Evolutionary conservation across 2,329 filamentous ascomycete species (phyloP), one percentile per base, ranked within the genome.

Genomic region (Fusarium sp.): DNA sequence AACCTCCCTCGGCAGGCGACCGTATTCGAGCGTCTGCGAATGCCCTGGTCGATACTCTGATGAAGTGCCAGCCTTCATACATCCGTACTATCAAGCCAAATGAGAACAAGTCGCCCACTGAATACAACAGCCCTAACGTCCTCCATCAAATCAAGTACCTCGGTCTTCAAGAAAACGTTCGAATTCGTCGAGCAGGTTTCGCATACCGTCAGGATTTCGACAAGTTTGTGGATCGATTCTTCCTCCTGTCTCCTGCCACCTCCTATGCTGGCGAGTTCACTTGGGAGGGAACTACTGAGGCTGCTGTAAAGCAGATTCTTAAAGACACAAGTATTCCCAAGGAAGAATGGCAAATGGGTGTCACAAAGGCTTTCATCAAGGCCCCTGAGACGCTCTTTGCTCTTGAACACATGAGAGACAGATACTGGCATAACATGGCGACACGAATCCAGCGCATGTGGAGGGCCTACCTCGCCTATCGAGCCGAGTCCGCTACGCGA

Each of bases 371-470:
- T 6, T 99, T 99, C 76, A 97, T 99, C 84, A 98, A 99, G 81
- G 94, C 96, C 0, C 96, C 96, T 1, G 96, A 99, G 80, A 99
- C 96, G 0, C 84, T 99, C 3, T 99, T 99, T 76, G 96, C 96
- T 4, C 84, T 99, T 13, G 96, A 99, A 80, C 94, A 97, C 60
- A 98, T 99, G 95, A 89, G 96, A 77, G 96, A 99, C 78, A 88
- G 93, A 58, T 99, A 98, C 81, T 98, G 95, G 95, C 95, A 98
- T 81, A 99, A 98, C 82, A 98, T 99, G 96, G 96, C 96, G 5
- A 97, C 95, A 63, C 90, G 96, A 62, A 98, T 99, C 62, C 96
- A 99, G 82, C 89, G 96, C 72, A 96, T 97, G 76, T 99, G 96
- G 96, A 89, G 96, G 74, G 97, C 97, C 53, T 98, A 98, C 76